Base-by-base conservation (phyloP, 495 filamentous ascomycete species). In the Aspergillus coremiiformis region DNA sequence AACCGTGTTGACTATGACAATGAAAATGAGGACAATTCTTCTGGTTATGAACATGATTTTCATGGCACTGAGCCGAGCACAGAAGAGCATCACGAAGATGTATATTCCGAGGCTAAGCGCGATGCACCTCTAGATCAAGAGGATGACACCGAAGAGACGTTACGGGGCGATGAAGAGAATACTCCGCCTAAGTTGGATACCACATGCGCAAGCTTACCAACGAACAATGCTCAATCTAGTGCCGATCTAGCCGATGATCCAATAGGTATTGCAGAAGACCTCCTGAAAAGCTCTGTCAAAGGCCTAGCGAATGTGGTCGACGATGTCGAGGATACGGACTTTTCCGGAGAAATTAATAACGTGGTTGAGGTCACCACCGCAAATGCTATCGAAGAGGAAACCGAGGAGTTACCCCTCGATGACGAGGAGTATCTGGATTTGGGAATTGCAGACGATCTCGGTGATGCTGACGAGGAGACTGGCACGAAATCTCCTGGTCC, bases 321-420 rank as follows among this genome's bases (percentile, higher is more conserved):
- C 1, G 56, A 60, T 43, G n/a, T 35, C 12, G 43, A 44, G 32
- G 26, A 37, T 45, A 32, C 22, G 20, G 45, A 51, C 11, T 37
- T 60, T 47, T 42, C 33, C 1, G 49, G 41, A 49, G 49, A 56
- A 1, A 33, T 65, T 21, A 63, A 69, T 48, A 47, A 59, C 42
- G 44, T 49, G 21, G 14, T 22, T 45, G 51, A 60, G 26, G 33
- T 51, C 37, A 23, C 30, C 14, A 15, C 52, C 20, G 6, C 33
- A 41, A 27, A 30, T 12, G 67, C 42, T 26, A 33, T 37, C 27
- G 14, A 78, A 26, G 70, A 77, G 44, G 69, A 70, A 10, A 69
- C 73, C 26, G 74, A 75, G 45, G 69, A 76, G 37, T 57, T 75
- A 27, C 32, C 39, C 6, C 58, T 59, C 37, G 56, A 57, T 11